A percentile compares a stretch with the other conserved stretches of the same genome.
phyloP scores from a whole-genome alignment of 2,329 filamentous ascomycete genomes.

The Fusarium neocosmosporiellum region DNA sequence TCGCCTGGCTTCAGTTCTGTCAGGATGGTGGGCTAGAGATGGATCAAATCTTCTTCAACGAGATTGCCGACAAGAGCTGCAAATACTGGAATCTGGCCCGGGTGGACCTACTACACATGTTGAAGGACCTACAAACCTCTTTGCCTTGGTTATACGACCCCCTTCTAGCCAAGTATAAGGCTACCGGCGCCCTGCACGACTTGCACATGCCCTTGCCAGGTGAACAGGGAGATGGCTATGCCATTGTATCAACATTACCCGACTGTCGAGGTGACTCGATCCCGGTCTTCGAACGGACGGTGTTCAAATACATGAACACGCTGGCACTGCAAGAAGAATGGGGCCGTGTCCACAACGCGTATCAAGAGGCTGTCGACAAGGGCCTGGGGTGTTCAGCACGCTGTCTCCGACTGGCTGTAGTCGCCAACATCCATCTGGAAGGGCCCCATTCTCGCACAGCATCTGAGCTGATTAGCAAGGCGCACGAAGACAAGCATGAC shows the following conservation, averaged over 20 bases:
- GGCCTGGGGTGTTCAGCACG: constrained; percentile 51
- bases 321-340: constrained; percentile 49
- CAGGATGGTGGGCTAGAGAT: constrained; percentile 42
- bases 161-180: constrained; percentile 32
- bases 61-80: constrained; percentile 45
- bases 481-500: constrained; percentile 55
- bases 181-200: constrained; percentile 29
- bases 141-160: constrained; percentile 39
- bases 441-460: constrained; percentile 47
- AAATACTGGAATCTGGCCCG: constrained; percentile 48
- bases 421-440: constrained; percentile 53
- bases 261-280: constrained; percentile 33
- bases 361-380: constrained; percentile 43
- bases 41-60: constrained; percentile 45
- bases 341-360: constrained; percentile 50
- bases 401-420: constrained; percentile 61
- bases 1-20: constrained; percentile 50
- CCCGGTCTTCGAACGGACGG: constrained; percentile 35
- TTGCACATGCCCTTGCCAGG: constrained; percentile 36
- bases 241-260: constrained; percentile 22
- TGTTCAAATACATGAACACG: constrained; percentile 53
- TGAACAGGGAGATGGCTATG: constrained; percentile 19
- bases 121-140: constrained; percentile 43
- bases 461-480: constrained; percentile 52
- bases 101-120: constrained; percentile 38